Base-by-base conservation (phyloP, 2,329 filamentous ascomycete genomes). In the Talaromyces sp. region DNA sequence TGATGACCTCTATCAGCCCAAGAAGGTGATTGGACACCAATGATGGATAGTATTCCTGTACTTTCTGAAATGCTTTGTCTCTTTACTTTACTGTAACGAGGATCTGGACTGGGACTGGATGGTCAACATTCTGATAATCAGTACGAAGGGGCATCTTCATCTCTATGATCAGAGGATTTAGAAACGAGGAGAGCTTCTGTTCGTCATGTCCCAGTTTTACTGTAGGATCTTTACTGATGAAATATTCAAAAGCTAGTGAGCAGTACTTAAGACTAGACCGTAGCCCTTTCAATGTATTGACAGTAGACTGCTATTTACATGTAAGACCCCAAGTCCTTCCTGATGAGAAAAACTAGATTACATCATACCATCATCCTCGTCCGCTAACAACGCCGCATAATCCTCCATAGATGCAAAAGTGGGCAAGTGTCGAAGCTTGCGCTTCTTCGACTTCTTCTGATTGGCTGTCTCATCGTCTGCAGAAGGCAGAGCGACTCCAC, bases 391-490 rank as follows among this genome's bases (percentile, higher is more conserved):
- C 72, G 90, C 91, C 17, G 93, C 94, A 78, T 98, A 99, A 76
- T 98, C 95, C 63, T 98, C 95, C 36, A 86, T 90, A 36, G 92
- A 96, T 22, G 96, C 95, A 81, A 99, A 99, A 40, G 88, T 96
- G 6, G 95, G 95, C 71, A 99, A 82, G 69, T 88, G 88, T 85
- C 93, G 97, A 77, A 98, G 83, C 81, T 92, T 92, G 84, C 89
- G 92, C 81, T 86, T 89, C 81, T 91, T 91, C 51, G 61, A 75
- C 87, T 85, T 70, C 75, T 45, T 60, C 62, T 60, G 27, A 74
- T 8, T 80, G 79, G 36, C 81, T 79, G 31, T n/a, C 34, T 78
- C 80, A 13, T 77, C 72, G 56, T 72, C 69, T 59, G 67, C 68
- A 13, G 64, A 68, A 63, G 75, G 70, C 13, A 79, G 65, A 40